Evolutionary conservation across 371 early-diverging fungal species (phyloP), one percentile per base, ranked within the genome.

Genomic region (Fennellomyces sp.): DNA sequence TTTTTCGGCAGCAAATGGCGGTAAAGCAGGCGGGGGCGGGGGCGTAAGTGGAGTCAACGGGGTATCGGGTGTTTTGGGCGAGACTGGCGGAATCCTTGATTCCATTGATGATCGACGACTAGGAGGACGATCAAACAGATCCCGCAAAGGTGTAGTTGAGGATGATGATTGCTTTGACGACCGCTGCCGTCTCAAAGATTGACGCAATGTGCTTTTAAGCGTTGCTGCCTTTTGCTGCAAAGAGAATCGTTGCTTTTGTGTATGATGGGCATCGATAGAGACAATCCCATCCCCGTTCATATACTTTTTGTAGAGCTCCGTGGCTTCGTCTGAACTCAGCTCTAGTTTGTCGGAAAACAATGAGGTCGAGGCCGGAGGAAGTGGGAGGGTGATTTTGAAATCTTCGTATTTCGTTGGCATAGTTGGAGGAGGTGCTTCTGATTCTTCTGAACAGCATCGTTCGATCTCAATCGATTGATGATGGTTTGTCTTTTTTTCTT

Each of bases 301-400:
- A 33, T 74, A 75, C n/a, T 65, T 51, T 23, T 66, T 28, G 36
- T 68, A 73, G 5, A 76, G 58, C 1, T 63, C 65, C 12, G 65
- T 54, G 5, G 71, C 71, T 39, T 76, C 75, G 0, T 63, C 56
- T 2, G 73, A 68, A 33, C 75, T 66, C 13, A 78, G 21, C 49
- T 78, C 78, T 60, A 78, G 61, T 27, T 78, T 78, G 55, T 78
- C 78, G 8, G 70, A 64, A 66, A 78, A 75, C n/a, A 75, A 60
- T 19, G 70, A 78, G 10, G 63, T 55, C 3, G 56, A 57, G 7
- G 60, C 51, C 17, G 76, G 76, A 13, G 71, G 69, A 31, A 68
- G 31, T 6, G 73, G 73, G 38, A 61, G 54, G 13, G 62, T 26
- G 45, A 61, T 57, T 26, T 54, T 39, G 41, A 58, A 48, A 8